Evolutionary conservation across 768 basidiomycete species (phyloP).

Genomic region (Cytidiella melzeri): DNA sequence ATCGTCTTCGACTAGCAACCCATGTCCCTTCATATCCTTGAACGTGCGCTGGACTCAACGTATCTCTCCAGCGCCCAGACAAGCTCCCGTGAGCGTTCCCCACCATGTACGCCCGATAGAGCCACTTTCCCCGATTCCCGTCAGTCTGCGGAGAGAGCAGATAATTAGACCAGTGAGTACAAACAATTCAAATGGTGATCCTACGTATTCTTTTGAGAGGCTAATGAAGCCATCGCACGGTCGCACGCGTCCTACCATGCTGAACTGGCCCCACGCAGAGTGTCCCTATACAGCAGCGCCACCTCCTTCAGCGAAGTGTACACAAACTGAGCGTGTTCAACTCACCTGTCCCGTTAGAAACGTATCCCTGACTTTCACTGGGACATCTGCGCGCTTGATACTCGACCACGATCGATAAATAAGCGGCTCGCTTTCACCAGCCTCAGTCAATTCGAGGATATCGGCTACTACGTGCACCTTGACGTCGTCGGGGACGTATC

Average conservation of each 20-base stretch:
- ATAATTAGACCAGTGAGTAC: slow-evolving; percentile 15
- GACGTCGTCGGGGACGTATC: slow-evolving; percentile 52
- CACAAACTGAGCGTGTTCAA: not conserved
- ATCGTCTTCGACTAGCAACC: slow-evolving; percentile 62
- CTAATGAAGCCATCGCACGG: slow-evolving; percentile 77
- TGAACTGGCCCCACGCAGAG: slow-evolving; percentile 89
- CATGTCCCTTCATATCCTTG: slow-evolving; percentile 86
- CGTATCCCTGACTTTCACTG: slow-evolving; percentile 43
- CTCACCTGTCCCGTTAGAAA: slow-evolving; percentile 70
- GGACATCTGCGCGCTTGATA: slow-evolving; percentile 5
- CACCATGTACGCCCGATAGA: slow-evolving; percentile 80
- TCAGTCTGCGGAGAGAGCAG: slow-evolving; percentile 39
- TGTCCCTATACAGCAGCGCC: slow-evolving; percentile 55
- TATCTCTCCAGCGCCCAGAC: slow-evolving; percentile 86
- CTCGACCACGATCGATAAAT: slow-evolving; percentile 23
- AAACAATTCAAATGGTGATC: slow-evolving; percentile 10
- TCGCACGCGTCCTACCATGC: slow-evolving; percentile 71
- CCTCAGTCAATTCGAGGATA: slow-evolving; percentile 43
- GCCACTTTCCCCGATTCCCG: slow-evolving; percentile 74
- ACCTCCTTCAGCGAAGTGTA: not conserved
- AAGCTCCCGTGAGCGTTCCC: slow-evolving; percentile 64
- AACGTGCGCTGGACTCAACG: slow-evolving; percentile 53
- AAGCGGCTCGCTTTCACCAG: slow-evolving; percentile 27
- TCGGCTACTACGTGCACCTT: slow-evolving; percentile 41
- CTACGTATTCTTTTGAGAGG: slow-evolving; percentile 83